phyloP scores from a whole-genome alignment of 1,284 basidiomycete genomes.

The Ceratobasidium sp. region DNA sequence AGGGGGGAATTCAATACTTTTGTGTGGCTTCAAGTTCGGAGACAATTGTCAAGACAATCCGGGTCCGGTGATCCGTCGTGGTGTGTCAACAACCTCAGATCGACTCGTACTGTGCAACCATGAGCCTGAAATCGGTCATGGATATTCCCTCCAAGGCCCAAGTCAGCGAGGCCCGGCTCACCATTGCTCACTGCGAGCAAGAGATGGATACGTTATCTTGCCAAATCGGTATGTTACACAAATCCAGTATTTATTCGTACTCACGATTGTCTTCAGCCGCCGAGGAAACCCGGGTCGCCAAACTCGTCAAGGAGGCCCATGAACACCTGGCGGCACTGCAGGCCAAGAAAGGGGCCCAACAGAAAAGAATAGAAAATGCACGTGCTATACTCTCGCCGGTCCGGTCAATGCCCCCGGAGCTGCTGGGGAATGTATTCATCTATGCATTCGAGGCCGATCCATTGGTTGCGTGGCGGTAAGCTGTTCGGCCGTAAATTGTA shows the following conservation, averaged over 20 bases:
- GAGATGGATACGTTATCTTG: constrained; percentile 11
- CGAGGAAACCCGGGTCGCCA: constrained; percentile 19
- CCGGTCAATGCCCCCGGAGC: constrained; percentile 28
- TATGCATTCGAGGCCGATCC: constrained; percentile 32
- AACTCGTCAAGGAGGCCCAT: constrained; percentile 25
- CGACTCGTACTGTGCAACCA: constrained; percentile 2
- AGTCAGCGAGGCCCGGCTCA: constrained; percentile 20
- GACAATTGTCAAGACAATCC: constrained; percentile 12
- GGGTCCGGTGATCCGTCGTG: constrained; percentile 38
- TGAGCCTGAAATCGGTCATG: constrained; percentile 31
- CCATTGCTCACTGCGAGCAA: constrained; percentile 26
- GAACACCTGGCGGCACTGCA: constrained; percentile 19
- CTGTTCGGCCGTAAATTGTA: not conserved
- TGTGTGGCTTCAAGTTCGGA: not conserved
- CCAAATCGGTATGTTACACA: constrained; percentile 28
- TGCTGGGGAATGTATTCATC: constrained; percentile 31
- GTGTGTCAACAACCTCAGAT: constrained; percentile 7
- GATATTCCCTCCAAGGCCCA: constrained; percentile 28
- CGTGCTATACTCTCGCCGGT: constrained; percentile 27
- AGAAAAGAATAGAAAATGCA: constrained; percentile 33
- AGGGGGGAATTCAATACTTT: not conserved
- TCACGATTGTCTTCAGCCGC: constrained; percentile 20
- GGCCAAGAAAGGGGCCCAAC: constrained; percentile 11
- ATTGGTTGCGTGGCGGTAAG: constrained; percentile 35
- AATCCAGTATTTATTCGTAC: not conserved